phyloP scores from a whole-genome alignment of 2,329 filamentous ascomycete genomes.

The Nakataea oryzae region DNA sequence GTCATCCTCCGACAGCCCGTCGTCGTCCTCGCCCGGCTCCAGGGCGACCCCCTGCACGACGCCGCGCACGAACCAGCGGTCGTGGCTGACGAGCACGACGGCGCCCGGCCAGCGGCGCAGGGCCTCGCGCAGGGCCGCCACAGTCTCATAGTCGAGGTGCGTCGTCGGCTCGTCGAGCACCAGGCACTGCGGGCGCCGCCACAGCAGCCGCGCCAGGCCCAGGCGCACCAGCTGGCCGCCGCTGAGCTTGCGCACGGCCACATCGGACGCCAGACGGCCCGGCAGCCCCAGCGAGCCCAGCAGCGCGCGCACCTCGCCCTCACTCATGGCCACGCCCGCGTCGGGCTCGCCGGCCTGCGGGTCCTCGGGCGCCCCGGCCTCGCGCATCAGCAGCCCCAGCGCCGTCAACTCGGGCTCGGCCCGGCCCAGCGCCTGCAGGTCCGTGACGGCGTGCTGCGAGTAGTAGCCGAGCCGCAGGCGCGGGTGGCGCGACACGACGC shows the following conservation, averaged over 20 bases:
- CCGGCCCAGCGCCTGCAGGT: slow-evolving; percentile 45
- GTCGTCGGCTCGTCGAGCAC: slow-evolving; percentile 77
- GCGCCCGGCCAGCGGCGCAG: slow-evolving; percentile 62
- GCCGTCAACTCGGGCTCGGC: slow-evolving; percentile 48
- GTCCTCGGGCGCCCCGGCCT: slow-evolving; percentile 29
- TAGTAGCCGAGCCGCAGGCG: slow-evolving; percentile 65
- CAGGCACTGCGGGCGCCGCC: slow-evolving; percentile 58
- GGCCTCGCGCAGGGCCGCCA: slow-evolving; percentile 58
- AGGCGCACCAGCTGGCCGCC: slow-evolving; percentile 65
- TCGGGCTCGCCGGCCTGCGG: not conserved
- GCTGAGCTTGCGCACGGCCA: slow-evolving; percentile 62
- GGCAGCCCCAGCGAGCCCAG: slow-evolving; percentile 60
- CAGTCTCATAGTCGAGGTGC: slow-evolving; percentile 75
- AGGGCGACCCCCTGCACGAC: slow-evolving; percentile 52
- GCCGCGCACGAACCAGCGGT: slow-evolving; percentile 69
- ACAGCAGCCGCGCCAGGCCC: slow-evolving; percentile 59
- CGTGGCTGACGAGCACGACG: slow-evolving; percentile 69
- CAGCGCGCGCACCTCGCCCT: slow-evolving; percentile 58
- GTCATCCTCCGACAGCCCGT: slow-evolving; percentile 27
- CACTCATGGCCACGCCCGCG: slow-evolving; percentile 39
- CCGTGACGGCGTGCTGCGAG: slow-evolving; percentile 68
- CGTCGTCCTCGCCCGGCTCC: slow-evolving; percentile 25
- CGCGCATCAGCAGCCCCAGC: slow-evolving; percentile 48
- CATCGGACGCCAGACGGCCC: slow-evolving; percentile 61
- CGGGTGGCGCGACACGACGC: slow-evolving; percentile 55